Base-by-base conservation (phyloP, 2,329 filamentous ascomycete species). In the Myrmaecium sp. region DNA sequence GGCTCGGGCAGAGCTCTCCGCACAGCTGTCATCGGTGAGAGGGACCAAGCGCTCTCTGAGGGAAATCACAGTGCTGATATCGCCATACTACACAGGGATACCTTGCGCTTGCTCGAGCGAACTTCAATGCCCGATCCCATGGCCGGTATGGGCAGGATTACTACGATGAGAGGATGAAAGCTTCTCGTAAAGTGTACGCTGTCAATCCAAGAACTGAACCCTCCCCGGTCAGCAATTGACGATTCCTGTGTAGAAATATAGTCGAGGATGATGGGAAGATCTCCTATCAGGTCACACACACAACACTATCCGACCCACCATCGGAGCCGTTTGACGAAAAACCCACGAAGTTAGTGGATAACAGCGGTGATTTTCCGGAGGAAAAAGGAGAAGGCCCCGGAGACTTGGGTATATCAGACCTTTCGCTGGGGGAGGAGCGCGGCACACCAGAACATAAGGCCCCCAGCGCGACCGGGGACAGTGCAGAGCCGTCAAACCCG, bases 81-180 rank as follows among this genome's bases (percentile, higher is more conserved):
- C 9, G n/a, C 14, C 15, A 21, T 23, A 17, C 20, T 17, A 9
- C 9, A 6, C 23, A 59, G 54, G 58, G 55, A 5, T 61, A 50
- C 33, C 41, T 64, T 16, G 51, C 55, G 36, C 58, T 84, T 21
- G 74, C 78, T n/a, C 66, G 77, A 30, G 78, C 79, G 33, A 82
- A 83, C 52, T 83, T 80, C 50, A 57, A 66, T 15, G 69, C 67
- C n/a, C 60, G 69, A 42, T 57, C 66, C 8, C 66, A 72, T 17
- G 47, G 69, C 33, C 60, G 69, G 21, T 83, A 76, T 44, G 77
- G 76, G 3, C 63, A 59, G 35, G 73, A 80, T 39, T 65, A 68
- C 42, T 86, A 79, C 44, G 76, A 84, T 47, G 65, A 70, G 36
- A 64, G 78, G 24, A 80, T 81, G 70, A 69, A 70, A 43, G 74